phyloP scores from a whole-genome alignment of 371 early-diverging fungal species.

The Quaeritorhiza haematococci region DNA sequence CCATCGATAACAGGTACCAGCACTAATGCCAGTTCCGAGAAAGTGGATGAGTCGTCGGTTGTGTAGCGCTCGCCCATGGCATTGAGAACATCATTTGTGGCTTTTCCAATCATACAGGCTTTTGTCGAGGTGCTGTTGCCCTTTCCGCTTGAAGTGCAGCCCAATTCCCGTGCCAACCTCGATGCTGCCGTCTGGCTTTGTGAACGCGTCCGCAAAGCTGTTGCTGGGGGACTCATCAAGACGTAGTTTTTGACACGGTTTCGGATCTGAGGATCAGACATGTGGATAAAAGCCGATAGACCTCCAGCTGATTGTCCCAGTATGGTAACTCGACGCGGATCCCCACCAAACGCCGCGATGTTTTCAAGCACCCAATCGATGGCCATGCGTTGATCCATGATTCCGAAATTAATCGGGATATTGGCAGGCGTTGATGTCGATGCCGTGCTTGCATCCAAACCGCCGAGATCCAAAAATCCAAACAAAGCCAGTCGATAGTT shows the following conservation, averaged over 20 bases:
- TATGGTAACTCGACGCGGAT: conserved; percentile 32
- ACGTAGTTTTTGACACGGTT: conserved; percentile 1
- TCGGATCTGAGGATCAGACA: conserved; percentile 1
- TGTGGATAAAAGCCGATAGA: conserved; percentile 23
- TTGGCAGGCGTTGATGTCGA: no score
- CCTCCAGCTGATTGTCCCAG: conserved; percentile 52
- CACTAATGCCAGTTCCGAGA: neutral
- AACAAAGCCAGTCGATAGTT: conserved; percentile 48
- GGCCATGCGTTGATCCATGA: conserved; percentile 35
- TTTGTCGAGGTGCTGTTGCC: no score
- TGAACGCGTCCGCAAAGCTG: neutral
- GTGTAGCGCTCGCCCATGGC: conserved; percentile 3
- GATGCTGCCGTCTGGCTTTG: neutral
- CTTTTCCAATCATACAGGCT: conserved; percentile 10
- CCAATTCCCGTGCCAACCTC: neutral
- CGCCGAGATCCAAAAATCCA: conserved; percentile 34
- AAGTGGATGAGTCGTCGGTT: neutral
- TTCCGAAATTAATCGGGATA: conserved; percentile 16
- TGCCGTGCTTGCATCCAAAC: conserved; percentile 25
- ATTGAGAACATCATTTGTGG: conserved; percentile 10
- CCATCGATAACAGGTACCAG: conserved; percentile 17
- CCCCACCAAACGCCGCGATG: conserved; percentile 44
- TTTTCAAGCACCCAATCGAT: conserved; percentile 44
- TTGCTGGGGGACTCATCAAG: conserved; percentile 20
- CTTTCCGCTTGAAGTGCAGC: no score